A percentile compares a stretch with the other conserved stretches of the same genome.
Evolutionary conservation across 495 filamentous ascomycete genomes (phyloP).

Genomic region (Aspergillus haitiensis): DNA sequence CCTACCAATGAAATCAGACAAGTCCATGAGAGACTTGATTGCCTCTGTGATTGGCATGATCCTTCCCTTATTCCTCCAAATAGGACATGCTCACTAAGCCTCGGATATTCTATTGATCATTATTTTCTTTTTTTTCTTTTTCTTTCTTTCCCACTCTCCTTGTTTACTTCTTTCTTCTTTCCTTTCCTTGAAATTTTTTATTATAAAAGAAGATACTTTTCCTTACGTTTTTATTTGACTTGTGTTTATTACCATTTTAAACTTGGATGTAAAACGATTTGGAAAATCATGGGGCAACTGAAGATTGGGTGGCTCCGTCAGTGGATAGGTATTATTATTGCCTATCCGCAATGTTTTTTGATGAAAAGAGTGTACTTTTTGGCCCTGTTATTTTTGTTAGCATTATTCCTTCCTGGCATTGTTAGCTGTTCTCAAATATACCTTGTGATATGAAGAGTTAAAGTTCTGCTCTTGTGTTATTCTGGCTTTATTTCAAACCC

Average conservation of each 20-base stretch:
- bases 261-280: not conserved
- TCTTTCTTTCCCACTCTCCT: constrained; percentile 5
- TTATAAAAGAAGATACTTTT: not conserved
- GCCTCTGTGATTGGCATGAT: constrained; percentile 87
- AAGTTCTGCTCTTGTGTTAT: no score
- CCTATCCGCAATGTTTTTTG: not conserved
- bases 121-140: no score
- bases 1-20: constrained; percentile 37
- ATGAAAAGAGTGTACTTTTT: not conserved
- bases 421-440: no score
- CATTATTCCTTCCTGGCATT: no score
- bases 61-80: constrained; percentile 81
- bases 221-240: not conserved
- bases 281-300: not conserved
- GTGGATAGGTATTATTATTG: not conserved
- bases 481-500: no score
- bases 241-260: not conserved
- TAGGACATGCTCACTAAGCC: constrained; percentile 79
- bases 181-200: not conserved
- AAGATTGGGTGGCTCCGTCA: not conserved
- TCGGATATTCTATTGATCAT: constrained; percentile 11
- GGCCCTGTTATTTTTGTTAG: not conserved
- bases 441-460: no score
- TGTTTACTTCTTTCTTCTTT: not conserved
- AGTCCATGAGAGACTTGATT: constrained; percentile 56